A percentile compares a stretch with the other conserved stretches of the same genome.
These are phyloP conservation scores for Eucalyptus viminalis DNA, from an alignment of 345 rosid genomes.

Conservation along the genomic window DNA sequence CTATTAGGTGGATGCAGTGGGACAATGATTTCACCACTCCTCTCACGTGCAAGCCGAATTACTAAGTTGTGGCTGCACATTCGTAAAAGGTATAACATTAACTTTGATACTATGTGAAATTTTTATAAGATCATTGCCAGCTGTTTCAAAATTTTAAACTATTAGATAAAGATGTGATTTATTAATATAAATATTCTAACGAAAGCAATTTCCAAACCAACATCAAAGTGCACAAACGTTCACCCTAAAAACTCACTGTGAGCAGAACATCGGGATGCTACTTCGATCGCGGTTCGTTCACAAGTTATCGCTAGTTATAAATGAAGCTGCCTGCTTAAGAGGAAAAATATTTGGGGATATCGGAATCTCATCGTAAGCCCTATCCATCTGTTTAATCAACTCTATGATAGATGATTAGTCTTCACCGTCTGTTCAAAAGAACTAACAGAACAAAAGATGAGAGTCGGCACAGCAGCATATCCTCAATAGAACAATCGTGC, in stretches of 20 bases:
- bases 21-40: neutral
- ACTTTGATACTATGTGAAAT: neutral
- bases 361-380: neutral
- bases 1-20: no score
- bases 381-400: neutral
- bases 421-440: neutral
- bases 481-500: neutral
- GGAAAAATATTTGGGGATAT: neutral
- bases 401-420: neutral
- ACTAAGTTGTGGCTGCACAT: neutral
- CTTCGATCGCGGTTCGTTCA: neutral
- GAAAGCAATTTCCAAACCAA: neutral
- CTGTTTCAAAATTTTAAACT: neutral
- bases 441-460: neutral
- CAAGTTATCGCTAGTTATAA: neutral
- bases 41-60: neutral
- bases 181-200: neutral
- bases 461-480: neutral
- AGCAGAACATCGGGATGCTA: neutral
- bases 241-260: neutral
- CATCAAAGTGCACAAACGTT: neutral
- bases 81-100: accelerated
- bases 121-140: accelerated
- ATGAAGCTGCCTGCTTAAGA: neutral
- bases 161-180: neutral